Evolutionary conservation across 768 basidiomycete genomes (phyloP), one percentile per base, ranked within the genome.

Genomic region (Mycena indigotica): DNA sequence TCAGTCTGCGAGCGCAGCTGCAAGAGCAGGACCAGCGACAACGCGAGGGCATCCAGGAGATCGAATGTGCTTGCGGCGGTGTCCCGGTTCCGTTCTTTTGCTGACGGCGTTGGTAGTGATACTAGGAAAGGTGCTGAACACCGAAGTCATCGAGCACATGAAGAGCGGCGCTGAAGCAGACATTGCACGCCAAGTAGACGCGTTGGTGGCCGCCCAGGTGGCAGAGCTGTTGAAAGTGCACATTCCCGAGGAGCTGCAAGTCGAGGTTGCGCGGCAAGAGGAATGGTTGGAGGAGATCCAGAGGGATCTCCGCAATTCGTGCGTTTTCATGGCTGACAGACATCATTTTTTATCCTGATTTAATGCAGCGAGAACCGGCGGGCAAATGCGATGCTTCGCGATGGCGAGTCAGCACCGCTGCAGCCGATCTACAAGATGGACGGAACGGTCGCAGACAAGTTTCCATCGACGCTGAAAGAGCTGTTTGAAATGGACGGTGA

Each of bases 231-330:
- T 88, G 53, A 75, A 77, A 39, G 61, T 59, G 1, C 73, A 82
- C 55, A 77, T 85, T 5, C 79, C 84, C 2, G 66, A 75, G 40
- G 69, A 77, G 5, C 69, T 83, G n/a, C 82, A 82, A 57, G 70
- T 78, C 5, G 78, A 84, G 56, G 69, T 86, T 1, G 70, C 68
- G 5, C 60, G 68, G n/a, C 77, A 80, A 56, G 77, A 77, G 60
- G 64, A 57, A 5, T 73, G 82, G 61, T 72, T 86, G 8, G 77
- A 80, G 23, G 71, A 77, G 53, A 72, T 81, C 23, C 75, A 78
- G 51, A 69, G 75, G 19, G 69, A 75, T 10, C 71, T 86, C 10
- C 80, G 84, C 62, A 86, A 87, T 64, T 83, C 82, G 85, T 86
- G 61, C 59, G 84, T 75, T n/a, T n/a, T n/a, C n/a, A n/a, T n/a